Evolutionary conservation across 441 rosid species (phyloP).

Genomic region (Codiaeum variegatum): DNA sequence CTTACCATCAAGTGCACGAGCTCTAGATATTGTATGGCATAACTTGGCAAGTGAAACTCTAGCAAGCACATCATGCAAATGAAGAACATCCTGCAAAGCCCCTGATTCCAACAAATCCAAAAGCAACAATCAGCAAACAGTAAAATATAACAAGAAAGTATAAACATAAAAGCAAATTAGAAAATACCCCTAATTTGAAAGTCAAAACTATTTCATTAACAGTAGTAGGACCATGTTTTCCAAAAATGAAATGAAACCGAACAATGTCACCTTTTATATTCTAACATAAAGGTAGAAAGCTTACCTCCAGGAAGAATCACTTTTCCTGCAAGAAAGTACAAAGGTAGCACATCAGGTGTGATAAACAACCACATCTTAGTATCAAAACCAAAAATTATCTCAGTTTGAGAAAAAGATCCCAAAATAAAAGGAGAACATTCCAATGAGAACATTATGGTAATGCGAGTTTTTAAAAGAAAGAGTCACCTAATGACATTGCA

Average conservation of each 20-base stretch:
- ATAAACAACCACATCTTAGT: slow-evolving; percentile 22
- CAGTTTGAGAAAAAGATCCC: slow-evolving; percentile 3
- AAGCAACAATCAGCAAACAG: slow-evolving; percentile 21
- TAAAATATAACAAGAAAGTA: slow-evolving; percentile 2
- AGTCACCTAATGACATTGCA: slow-evolving; percentile 91
- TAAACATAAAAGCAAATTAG: slow-evolving; percentile 19
- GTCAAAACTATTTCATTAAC: background rate
- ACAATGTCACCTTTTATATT: background rate
- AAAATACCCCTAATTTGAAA: slow-evolving; percentile 11
- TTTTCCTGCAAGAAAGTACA: slow-evolving; percentile 65
- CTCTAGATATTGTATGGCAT: slow-evolving; percentile 85
- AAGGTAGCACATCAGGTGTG: slow-evolving; percentile 12
- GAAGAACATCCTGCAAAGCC: slow-evolving; percentile 98
- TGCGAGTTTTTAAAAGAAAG: slow-evolving; percentile 4
- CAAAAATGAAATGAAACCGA: background rate
- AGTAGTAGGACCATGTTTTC: background rate
- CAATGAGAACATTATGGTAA: slow-evolving; percentile 17
- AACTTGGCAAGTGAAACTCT: slow-evolving; percentile 94
- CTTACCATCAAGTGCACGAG: slow-evolving; percentile 93
- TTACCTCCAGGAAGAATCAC: slow-evolving; percentile 85
- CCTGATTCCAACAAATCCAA: slow-evolving; percentile 52
- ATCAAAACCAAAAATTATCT: slow-evolving; percentile 14
- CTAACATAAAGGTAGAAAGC: slow-evolving; percentile 9
- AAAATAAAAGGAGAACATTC: slow-evolving; percentile 15
- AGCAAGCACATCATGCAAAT: slow-evolving; percentile 98